Conservation (phyloP, 2,329 filamentous ascomycete species). For the Aspergillus thermomutatus region DNA sequence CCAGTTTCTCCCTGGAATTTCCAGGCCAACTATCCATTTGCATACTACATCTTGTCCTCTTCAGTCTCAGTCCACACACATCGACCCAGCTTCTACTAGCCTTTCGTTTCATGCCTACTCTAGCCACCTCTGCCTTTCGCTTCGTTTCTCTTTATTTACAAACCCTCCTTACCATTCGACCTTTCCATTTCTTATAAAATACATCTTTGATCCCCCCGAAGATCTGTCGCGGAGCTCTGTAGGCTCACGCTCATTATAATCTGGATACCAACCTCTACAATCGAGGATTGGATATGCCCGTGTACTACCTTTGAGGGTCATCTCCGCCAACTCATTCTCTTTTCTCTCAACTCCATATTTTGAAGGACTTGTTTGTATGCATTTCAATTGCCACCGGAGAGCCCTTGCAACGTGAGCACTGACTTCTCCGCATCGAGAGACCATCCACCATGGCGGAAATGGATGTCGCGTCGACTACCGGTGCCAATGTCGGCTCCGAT, state of each 20-base stretch:
- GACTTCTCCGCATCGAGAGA: background rate
- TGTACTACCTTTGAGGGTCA: background rate
- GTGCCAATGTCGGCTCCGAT: constrained; percentile 32
- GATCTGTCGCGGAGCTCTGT: background rate
- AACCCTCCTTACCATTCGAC: background rate
- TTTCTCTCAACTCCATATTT: background rate
- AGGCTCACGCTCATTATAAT: background rate
- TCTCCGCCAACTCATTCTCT: background rate
- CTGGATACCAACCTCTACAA: background rate
- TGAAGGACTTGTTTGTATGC: background rate
- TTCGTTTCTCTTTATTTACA: constrained; percentile 5
- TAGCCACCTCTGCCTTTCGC: background rate
- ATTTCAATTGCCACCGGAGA: background rate
- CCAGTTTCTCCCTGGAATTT: constrained; percentile 19
- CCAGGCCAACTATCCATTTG: constrained; percentile 19
- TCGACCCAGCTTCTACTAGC: background rate
- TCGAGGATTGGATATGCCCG: background rate
- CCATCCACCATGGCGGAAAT: constrained; percentile 28
- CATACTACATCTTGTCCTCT: background rate
- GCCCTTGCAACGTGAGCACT: background rate
- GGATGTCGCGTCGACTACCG: constrained; percentile 33
- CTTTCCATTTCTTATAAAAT: background rate
- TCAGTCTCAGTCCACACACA: too few species aligned
- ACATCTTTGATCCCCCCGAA: background rate
- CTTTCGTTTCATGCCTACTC: background rate